These are phyloP conservation scores for Nicotiana noctiflora DNA, from an alignment of 257 asterid species.

Conservation along the genomic window DNA sequence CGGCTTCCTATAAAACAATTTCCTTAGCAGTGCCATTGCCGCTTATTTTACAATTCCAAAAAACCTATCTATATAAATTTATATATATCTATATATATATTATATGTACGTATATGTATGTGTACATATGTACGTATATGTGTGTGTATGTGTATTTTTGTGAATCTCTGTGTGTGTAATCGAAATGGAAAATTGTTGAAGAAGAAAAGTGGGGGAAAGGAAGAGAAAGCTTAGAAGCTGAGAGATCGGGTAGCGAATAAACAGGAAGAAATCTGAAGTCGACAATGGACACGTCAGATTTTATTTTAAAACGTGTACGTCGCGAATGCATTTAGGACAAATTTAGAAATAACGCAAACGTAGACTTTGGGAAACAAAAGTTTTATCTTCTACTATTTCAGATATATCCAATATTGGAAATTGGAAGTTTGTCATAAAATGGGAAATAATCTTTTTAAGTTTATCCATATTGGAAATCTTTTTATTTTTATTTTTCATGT, in stretches of 20 bases:
- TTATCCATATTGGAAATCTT: too few relatives aligned
- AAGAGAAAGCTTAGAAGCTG: not conserved
- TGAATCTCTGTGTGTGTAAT: not conserved
- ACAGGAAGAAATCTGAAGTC: not conserved
- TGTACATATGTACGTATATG: not conserved
- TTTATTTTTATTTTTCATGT: too few relatives aligned
- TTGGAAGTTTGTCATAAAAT: too few relatives aligned
- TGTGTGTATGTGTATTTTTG: not conserved
- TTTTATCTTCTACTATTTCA: not conserved
- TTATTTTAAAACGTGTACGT: not conserved
- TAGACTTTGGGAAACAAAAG: not conserved
- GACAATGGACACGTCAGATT: not conserved
- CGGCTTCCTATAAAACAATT: slow-evolving; percentile 81
- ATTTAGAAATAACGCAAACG: not conserved
- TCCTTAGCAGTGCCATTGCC: slow-evolving; percentile 54
- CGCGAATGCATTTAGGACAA: not conserved
- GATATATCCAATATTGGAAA: not conserved
- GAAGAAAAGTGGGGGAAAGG: not conserved
- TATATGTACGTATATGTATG: not conserved
- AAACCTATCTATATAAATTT: not conserved
- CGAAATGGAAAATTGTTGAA: not conserved
- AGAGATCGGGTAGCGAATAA: not conserved
- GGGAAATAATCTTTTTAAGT: too few relatives aligned
- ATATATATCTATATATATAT: not conserved
- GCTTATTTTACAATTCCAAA: not conserved